These are phyloP conservation scores for Cercospora berteroae DNA, from an alignment of 2,329 filamentous ascomycete genomes.

Conservation along the genomic window DNA sequence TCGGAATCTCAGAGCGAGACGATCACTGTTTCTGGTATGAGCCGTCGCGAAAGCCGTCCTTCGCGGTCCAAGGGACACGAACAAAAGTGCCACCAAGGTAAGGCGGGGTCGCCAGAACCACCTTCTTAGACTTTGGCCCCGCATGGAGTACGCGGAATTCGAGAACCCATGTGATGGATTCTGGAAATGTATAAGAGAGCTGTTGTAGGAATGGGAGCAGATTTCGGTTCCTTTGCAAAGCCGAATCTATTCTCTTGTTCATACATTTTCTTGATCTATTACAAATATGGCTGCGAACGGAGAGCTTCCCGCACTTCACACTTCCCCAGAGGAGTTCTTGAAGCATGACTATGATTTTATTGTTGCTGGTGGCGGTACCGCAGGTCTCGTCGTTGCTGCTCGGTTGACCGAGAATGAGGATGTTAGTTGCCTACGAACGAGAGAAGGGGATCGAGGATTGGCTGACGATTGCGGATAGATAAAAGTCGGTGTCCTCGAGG, in stretches of 20 bases:
- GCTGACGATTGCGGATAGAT: not conserved
- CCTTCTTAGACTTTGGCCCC: slow-evolving; percentile 5
- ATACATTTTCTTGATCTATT: not conserved
- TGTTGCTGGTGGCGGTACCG: slow-evolving; percentile 36
- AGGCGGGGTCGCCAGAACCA: slow-evolving; percentile 5
- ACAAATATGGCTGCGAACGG: slow-evolving; percentile 28
- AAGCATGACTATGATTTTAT: slow-evolving; percentile 34
- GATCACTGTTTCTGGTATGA: slow-evolving; percentile 1
- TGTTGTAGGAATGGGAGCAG: not conserved
- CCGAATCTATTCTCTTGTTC: not conserved
- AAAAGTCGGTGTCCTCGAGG: slow-evolving; percentile 34
- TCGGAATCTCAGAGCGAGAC: not conserved
- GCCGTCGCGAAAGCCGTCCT: not conserved
- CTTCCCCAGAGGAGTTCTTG: slow-evolving; percentile 29
- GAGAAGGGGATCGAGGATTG: not conserved
- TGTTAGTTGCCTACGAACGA: slow-evolving; percentile 25
- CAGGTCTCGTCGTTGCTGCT: slow-evolving; percentile 35
- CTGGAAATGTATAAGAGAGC: slow-evolving; percentile 7
- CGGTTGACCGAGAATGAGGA: slow-evolving; percentile 35
- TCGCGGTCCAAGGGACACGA: slow-evolving; percentile 3
- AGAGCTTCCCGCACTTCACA: slow-evolving; percentile 29
- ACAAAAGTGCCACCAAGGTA: not conserved
- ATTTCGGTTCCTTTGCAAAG: not conserved
- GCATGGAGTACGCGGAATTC: slow-evolving; percentile 10
- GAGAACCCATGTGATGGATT: slow-evolving; percentile 3